Conservation (phyloP, 202 grass and related monocot species). For the Elaeis oleifera region DNA sequence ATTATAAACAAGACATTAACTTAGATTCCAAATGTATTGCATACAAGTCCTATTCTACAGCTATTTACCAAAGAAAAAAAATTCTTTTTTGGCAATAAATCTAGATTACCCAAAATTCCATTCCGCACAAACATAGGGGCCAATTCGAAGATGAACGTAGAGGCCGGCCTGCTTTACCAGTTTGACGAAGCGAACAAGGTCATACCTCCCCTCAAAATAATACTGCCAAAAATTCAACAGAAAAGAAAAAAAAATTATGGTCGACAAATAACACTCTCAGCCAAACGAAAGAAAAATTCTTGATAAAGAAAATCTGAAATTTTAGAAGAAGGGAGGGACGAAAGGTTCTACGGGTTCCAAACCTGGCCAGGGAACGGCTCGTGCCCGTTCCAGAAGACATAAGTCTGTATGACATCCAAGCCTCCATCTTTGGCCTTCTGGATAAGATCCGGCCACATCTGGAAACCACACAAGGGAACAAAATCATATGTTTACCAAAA, state of each 20-base stretch:
- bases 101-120: constrained; percentile 72
- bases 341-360: not conserved
- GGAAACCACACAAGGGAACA: not conserved
- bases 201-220: constrained; percentile 78
- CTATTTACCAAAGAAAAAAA: no score
- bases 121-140: constrained; percentile 92
- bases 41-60: no score
- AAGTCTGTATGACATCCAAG: constrained; percentile 75
- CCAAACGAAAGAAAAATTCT: not conserved
- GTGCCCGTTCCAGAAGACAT: constrained; percentile 97
- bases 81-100: not conserved
- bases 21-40: not conserved
- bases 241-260: not conserved
- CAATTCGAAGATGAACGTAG: constrained; percentile 83
- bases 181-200: constrained; percentile 90
- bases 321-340: not conserved
- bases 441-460: constrained; percentile 97
- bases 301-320: not conserved
- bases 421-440: constrained; percentile 92
- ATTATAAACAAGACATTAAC: constrained; percentile 1
- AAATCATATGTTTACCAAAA: not conserved
- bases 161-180: constrained; percentile 72
- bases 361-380: constrained; percentile 66
- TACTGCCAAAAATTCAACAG: constrained; percentile 34
- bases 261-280: not conserved